Conservation (phyloP, 257 asterid species). For the Nicotiana paniculata region DNA sequence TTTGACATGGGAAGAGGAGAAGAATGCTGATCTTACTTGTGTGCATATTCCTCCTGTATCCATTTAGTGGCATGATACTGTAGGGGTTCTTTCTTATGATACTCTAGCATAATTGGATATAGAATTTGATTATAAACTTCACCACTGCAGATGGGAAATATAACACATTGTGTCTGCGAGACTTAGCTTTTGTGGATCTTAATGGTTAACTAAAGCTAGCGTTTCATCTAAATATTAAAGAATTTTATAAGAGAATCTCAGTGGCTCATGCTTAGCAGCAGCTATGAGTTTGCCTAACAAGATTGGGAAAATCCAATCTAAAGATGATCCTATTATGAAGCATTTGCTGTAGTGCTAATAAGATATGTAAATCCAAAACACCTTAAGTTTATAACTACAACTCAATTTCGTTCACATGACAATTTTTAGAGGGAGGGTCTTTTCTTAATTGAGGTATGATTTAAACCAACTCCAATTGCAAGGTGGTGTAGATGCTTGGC, state of each 20-base stretch:
- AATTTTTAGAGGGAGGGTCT: neutral
- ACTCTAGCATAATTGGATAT: neutral
- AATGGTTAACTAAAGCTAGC: neutral
- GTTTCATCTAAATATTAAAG: neutral
- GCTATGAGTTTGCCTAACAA: neutral
- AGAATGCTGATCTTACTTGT: neutral
- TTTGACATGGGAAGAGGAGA: neutral
- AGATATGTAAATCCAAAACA: no score
- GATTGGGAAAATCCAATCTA: neutral
- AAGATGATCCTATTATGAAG: neutral
- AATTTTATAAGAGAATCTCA: neutral
- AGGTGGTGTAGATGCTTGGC: neutral
- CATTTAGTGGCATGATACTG: neutral
- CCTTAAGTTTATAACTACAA: neutral
- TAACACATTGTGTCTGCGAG: neutral
- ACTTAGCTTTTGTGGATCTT: neutral
- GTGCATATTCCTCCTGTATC: neutral
- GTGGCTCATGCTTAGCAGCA: neutral
- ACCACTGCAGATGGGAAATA: neutral
- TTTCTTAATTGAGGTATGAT: neutral
- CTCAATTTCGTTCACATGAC: neutral
- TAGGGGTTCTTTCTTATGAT: neutral
- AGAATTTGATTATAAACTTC: neutral
- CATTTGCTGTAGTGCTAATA: neutral
- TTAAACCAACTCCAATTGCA: neutral